Base-by-base conservation (phyloP, 2,329 filamentous ascomycete species). In the Helotiales sp. region DNA sequence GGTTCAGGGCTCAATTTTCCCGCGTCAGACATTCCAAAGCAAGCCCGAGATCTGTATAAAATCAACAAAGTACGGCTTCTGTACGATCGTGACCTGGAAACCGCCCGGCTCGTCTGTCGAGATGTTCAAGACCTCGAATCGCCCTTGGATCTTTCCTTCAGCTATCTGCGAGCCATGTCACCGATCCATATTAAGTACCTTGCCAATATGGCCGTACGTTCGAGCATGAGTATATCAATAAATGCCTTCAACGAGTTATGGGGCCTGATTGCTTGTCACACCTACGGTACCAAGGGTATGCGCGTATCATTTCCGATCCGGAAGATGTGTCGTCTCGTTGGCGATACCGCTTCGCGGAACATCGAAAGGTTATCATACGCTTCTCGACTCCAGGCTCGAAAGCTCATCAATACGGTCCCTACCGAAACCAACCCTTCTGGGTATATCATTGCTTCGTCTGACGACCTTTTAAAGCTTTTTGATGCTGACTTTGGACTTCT, bases 171-270 rank as follows among this genome's bases (percentile, higher is more conserved):
- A 63, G 93, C 94, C 69, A 97, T 97, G 87, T 96, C 93, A 0
- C 93, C 93, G 0, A 94, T 97, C 49, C 93, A 96, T 75, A 79
- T 97, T 63, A 96, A 96, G 75, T 97, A 97, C 73, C 83, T 97
- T 2, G 85, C 82, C 6, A 93, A 97, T 76, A 97, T 97, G 93
- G 90, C 89, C 7, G 93, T 97, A 0, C 88, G 93, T n/a, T 93
- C 93, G 0, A 97, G 93, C 70, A 97, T 97, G 93, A 97, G 93
- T 0, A 93, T 97, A 68, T 96, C 93, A 0, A 92, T 97, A 75
- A 96, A 93, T 70, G 92, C 92, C 0, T 96, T 96, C 73, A 85
- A 87, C 72, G 91, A 96, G 73, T 80, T 97, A 0, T 97, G 93
- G 94, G 94, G 93, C 0, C 81, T 97, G 30, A 93, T 97, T 47